phyloP scores from a whole-genome alignment of 805 yeast genomes.

The Teunomyces funiuensis region DNA sequence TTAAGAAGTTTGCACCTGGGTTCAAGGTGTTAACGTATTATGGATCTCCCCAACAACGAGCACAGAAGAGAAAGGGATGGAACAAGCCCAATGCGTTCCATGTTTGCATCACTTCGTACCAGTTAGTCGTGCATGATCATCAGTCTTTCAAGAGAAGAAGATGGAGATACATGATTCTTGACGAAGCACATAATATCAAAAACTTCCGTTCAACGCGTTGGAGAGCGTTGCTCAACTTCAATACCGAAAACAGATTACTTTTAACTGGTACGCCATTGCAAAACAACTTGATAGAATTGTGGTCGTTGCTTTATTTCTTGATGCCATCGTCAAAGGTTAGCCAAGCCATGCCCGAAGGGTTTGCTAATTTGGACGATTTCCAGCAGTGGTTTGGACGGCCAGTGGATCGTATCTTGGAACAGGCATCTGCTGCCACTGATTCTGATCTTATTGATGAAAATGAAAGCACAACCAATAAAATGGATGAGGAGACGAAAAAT shows the following conservation, averaged over 20 bases:
- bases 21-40: slow-evolving; percentile 92
- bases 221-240: slow-evolving; percentile 93
- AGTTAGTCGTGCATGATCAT: slow-evolving; percentile 96
- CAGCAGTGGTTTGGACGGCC: slow-evolving; percentile 99
- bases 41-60: slow-evolving; percentile 96
- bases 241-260: slow-evolving; percentile 81
- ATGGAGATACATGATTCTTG: slow-evolving; percentile 96
- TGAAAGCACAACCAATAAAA: slow-evolving; percentile 35
- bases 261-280: slow-evolving; percentile 97
- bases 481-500: slow-evolving; percentile 74
- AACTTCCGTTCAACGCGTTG: slow-evolving; percentile 95
- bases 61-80: slow-evolving; percentile 96
- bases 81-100: slow-evolving; percentile 94
- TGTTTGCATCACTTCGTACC: slow-evolving; percentile 95
- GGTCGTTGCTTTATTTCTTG: slow-evolving; percentile 92
- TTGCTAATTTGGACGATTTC: slow-evolving; percentile 92
- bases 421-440: slow-evolving; percentile 37
- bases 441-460: slow-evolving; percentile 44
- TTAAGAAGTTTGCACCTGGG: slow-evolving; percentile 97
- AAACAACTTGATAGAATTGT: slow-evolving; percentile 88
- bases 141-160: slow-evolving; percentile 86
- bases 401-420: slow-evolving; percentile 87
- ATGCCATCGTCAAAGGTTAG: slow-evolving; percentile 85
- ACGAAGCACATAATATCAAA: slow-evolving; percentile 97
- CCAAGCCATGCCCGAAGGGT: slow-evolving; percentile 87